These are phyloP conservation scores for Naganishia vaughanmartiniae DNA, from an alignment of 768 basidiomycete genomes.

Conservation along the genomic window DNA sequence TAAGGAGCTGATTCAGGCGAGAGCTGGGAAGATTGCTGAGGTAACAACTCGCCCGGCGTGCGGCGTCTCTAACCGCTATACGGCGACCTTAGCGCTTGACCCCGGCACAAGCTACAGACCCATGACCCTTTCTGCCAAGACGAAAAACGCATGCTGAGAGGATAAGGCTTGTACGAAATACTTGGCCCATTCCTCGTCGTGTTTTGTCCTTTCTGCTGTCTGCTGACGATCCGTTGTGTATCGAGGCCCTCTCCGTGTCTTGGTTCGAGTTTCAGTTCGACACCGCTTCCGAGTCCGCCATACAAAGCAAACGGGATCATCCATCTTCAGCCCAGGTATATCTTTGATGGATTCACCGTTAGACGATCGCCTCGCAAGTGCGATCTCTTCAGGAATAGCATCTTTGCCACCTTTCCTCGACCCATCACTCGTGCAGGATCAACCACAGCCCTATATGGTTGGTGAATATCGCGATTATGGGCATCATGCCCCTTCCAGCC, in stretches of 20 bases:
- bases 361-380: neutral
- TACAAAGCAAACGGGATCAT: neutral
- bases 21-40: too few relatives aligned
- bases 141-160: slow-evolving; percentile 5
- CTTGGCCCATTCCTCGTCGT: neutral
- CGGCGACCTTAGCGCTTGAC: neutral
- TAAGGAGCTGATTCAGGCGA: too few relatives aligned
- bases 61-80: too few relatives aligned
- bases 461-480: slow-evolving; percentile 5
- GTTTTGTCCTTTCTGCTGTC: neutral
- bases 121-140: neutral
- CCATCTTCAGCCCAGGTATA: neutral
- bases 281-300: neutral
- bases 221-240: slow-evolving; percentile 2
- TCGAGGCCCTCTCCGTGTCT: too few relatives aligned
- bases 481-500: slow-evolving; percentile 2
- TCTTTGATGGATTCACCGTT: neutral
- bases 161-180: slow-evolving; percentile 9
- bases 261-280: neutral
- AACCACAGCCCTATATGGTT: slow-evolving; percentile 1
- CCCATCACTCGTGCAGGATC: neutral
- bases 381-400: neutral
- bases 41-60: too few relatives aligned
- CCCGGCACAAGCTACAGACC: neutral
- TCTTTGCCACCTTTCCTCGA: neutral